Evolutionary conservation across 257 asterid genomes (phyloP).

Genomic region (Solanum virginianum): DNA sequence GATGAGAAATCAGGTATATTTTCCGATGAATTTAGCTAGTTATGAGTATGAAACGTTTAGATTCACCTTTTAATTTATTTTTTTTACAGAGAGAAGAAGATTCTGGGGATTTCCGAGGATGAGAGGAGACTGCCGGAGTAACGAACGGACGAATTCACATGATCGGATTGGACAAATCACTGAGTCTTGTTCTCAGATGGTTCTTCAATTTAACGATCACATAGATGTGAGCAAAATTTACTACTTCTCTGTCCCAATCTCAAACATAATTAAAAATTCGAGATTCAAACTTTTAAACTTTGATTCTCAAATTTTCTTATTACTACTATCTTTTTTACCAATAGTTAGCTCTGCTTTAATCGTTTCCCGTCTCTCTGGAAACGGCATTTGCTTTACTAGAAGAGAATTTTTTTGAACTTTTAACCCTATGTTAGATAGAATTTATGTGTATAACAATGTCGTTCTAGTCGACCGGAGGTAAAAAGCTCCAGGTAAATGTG

Average conservation of each 20-base stretch:
- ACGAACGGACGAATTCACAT: slow-evolving; percentile 18
- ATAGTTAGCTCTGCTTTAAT: too few relatives aligned
- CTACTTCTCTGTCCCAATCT: background rate
- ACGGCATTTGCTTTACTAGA: background rate
- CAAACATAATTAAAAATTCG: too few relatives aligned
- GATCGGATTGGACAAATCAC: slow-evolving; percentile 62
- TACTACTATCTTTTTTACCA: too few relatives aligned
- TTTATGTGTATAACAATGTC: background rate
- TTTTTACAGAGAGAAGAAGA: slow-evolving; percentile 29
- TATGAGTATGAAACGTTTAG: background rate
- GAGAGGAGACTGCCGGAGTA: slow-evolving; percentile 37
- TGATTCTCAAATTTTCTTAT: too few relatives aligned
- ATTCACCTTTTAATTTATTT: background rate
- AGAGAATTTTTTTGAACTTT: background rate
- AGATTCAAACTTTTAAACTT: too few relatives aligned
- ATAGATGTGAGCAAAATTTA: slow-evolving; percentile 29
- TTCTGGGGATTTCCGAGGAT: slow-evolving; percentile 60
- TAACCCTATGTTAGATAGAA: background rate
- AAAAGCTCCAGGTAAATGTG: background rate
- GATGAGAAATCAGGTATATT: slow-evolving; percentile 21
- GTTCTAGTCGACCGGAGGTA: background rate
- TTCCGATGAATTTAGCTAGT: background rate
- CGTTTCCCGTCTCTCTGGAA: background rate
- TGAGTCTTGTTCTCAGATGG: slow-evolving; percentile 79
- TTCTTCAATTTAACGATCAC: slow-evolving; percentile 55